Evolutionary conservation across 768 basidiomycete genomes (phyloP), one percentile per base, ranked within the genome.

Genomic region (Phaeolepiota aurea): DNA sequence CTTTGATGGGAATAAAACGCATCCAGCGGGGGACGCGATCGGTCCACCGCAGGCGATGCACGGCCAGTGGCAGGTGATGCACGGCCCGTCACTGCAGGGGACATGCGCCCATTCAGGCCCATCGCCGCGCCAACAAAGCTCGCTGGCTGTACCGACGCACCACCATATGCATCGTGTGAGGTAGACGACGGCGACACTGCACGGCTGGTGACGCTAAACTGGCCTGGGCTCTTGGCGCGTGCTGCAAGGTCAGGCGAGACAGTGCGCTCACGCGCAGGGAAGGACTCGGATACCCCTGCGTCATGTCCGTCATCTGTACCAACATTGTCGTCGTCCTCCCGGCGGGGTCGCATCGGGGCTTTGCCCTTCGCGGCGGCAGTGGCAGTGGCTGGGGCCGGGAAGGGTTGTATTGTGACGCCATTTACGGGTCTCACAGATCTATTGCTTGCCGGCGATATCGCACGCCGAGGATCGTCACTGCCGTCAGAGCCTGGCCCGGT

Each of bases 141-240:
- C 4, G 73, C 65, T 18, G 65, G 66, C 40, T 64, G 69, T 39
- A 40, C 39, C 13, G 34, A 43, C 42, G 59, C 62, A n/a, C 54
- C 50, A n/a, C 49, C 50, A 48, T 50, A 45, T 9, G 40, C 34
- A 45, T 54, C 55, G 38, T 56, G 32, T 16, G 42, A 40, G 23
- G 57, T 58, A 35, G 58, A 58, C 11, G 64, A 57, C 10, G 84
- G 85, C 0, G 84, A 85, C n/a, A 74, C 69, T 4, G 82, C 72
- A 18, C 83, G 73, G 44, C 57, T 70, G 2, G 62, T 54, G 16
- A 63, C 54, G 25, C 55, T 64, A 46, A 61, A 56, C 28, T 65
- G 59, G 20, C 61, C 63, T 9, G 84, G 83, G 48, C 83, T 87
- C 55, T 71, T 77, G 25, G 82, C 74, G 1, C 72, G 72, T 4